Percentiles rank a stretch among this genome's conserved stretches.
Evolutionary conservation across 805 yeast genomes (phyloP).

Genomic region (Metahyphopichia silvanorum): DNA sequence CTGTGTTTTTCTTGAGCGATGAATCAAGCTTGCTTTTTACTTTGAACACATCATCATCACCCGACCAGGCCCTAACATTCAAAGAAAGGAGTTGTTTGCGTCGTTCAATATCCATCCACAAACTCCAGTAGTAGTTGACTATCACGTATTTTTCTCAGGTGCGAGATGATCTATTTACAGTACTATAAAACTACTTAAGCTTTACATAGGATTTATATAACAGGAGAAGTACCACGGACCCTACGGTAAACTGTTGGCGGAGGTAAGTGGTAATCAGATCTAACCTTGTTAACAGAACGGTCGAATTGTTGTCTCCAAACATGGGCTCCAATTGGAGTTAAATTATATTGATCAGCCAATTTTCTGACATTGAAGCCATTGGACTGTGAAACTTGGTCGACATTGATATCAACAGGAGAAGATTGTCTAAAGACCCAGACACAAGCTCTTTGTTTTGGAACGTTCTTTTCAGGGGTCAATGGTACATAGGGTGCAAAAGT

Average conservation of each 20-base stretch:
- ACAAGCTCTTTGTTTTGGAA: constrained; percentile 76
- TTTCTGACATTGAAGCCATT: constrained; percentile 68
- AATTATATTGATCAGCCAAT: constrained; percentile 52
- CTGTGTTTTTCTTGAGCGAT: constrained; percentile 77
- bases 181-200: constrained; percentile 1
- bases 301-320: constrained; percentile 88
- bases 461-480: constrained; percentile 85
- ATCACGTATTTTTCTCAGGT: not conserved
- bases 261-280: constrained; percentile 71
- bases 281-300: constrained; percentile 61
- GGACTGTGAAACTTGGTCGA: constrained; percentile 23
- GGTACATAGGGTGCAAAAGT: constrained; percentile 64
- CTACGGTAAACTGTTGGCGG: constrained; percentile 72
- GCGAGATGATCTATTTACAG: constrained; percentile 8
- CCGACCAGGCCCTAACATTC: constrained; percentile 56
- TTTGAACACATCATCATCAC: constrained; percentile 33
- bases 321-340: constrained; percentile 87
- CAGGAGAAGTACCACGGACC: constrained; percentile 43
- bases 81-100: constrained; percentile 30
- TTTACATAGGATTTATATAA: constrained; percentile 5
- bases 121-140: not conserved
- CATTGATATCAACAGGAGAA: constrained; percentile 14
- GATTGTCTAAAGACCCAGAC: constrained; percentile 88
- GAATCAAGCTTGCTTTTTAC: constrained; percentile 52
- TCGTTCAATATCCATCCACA: constrained; percentile 2